Base-by-base conservation (phyloP, 2,329 filamentous ascomycete species). In the Neofusicoccum laricinum region DNA sequence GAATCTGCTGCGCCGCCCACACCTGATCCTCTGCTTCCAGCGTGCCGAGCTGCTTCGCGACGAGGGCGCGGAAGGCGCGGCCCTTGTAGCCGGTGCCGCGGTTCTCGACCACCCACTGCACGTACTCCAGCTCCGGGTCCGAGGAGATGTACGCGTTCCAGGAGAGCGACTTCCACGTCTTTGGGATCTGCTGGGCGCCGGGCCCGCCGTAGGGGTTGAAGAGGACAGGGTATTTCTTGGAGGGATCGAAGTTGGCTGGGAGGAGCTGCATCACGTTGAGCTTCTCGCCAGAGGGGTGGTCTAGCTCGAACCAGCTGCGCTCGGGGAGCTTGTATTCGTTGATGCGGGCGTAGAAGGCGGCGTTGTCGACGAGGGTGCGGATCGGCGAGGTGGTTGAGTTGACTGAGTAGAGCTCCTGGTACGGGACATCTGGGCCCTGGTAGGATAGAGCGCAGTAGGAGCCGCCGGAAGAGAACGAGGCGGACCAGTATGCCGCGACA, bases 181-280 rank as follows among this genome's bases (percentile, higher is more conserved):
- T 89, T 63, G 71, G 76, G 1, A 88, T 86, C 66, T 85, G 78
- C 69, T 90, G 88, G 0, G 87, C 84, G 64, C 84, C 85, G 0
- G 88, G 88, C 0, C 88, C 88, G 19, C 88, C 88, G 72, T 91
- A 91, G 0, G 88, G 87, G 1, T 85, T 87, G 70, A 91, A 87
- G 0, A 91, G 78, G 1, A 87, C 82, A 0, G 88, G 88, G 71
- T 91, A 90, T 68, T 87, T 86, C 76, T 86, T 87, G 14, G 75
- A 71, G 0, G 85, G 75, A 71, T 88, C 81, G 67, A 90, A 90
- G 73, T 86, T 86, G 12, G 86, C 82, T 0, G 89, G 88, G 0
- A 90, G 82, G 4, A 83, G 83, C 68, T 90, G 83, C 82, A 87
- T 86, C 34, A 89, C 86, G 70, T 89, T 88, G 48, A 90, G 74